These are phyloP conservation scores for Mycena amicta DNA, from an alignment of 768 basidiomycete species.

Conservation along the genomic window DNA sequence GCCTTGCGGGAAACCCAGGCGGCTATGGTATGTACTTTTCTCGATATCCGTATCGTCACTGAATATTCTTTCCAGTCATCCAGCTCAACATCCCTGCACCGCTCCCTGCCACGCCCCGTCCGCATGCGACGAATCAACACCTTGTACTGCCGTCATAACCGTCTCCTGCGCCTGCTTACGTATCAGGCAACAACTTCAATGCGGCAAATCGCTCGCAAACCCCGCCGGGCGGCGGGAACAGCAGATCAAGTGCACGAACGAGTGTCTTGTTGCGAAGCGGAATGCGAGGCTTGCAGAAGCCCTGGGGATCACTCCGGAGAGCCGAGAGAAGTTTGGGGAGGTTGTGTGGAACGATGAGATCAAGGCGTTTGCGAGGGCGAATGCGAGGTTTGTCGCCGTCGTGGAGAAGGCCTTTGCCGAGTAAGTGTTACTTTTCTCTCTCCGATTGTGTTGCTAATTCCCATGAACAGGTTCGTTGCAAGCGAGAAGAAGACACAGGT, in stretches of 20 bases:
- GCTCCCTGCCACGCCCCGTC: constrained; percentile 87
- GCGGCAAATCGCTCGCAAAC: constrained; percentile 60
- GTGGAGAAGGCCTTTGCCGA: constrained; percentile 86
- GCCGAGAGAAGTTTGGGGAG: constrained; percentile 38
- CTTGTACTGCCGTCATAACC: constrained; percentile 69
- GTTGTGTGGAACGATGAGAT: constrained; percentile 68
- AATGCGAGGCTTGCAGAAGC: constrained; percentile 91
- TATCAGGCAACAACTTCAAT: constrained; percentile 70
- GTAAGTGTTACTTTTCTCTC: constrained; percentile 46
- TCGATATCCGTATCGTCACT: no score
- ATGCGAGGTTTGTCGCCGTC: constrained; percentile 65
- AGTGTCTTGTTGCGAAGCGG: constrained; percentile 83
- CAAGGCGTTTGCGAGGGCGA: constrained; percentile 57
- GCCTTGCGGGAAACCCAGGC: constrained; percentile 84
- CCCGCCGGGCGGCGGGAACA: constrained; percentile 45
- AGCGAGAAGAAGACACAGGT: constrained; percentile 72
- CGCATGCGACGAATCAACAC: constrained; percentile 75
- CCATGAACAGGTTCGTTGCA: constrained; percentile 57
- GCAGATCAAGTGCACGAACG: constrained; percentile 73
- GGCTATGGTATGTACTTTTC: no score
- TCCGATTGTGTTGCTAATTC: constrained; percentile 10
- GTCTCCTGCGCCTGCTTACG: constrained; percentile 85
- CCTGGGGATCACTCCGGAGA: constrained; percentile 73
- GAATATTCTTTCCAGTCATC: no score
- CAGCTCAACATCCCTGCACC: constrained; percentile 74